Evolutionary conservation across 108 stramenopile species (phyloP).

Genomic region (Conticribra weissflogii): DNA sequence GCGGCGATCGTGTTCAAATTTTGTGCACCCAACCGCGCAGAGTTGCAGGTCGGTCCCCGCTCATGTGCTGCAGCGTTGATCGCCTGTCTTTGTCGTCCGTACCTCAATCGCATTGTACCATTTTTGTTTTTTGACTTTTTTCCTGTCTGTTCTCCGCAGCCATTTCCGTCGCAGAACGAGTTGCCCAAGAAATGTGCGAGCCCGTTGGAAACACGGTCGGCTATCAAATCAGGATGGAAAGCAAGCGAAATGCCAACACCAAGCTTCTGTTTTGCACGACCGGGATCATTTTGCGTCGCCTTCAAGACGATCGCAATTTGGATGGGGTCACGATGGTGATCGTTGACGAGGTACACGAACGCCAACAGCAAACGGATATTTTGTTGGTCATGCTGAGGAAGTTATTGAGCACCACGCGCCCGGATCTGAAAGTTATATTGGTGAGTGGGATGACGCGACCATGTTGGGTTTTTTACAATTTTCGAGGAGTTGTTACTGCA

Average conservation of each 20-base stretch:
- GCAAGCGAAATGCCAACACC: constrained; percentile 61
- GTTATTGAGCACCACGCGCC: constrained; percentile 61
- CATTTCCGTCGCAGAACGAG: constrained; percentile 76
- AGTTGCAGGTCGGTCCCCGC: no score
- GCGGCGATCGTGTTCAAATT: constrained; percentile 64
- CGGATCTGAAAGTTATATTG: constrained; percentile 75
- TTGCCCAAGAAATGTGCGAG: constrained; percentile 75
- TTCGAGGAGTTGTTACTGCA: not conserved
- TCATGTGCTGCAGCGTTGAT: no score
- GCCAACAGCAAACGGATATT: constrained; percentile 86
- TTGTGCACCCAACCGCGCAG: constrained; percentile 81
- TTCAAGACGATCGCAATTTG: constrained; percentile 89
- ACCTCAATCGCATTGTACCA: no score
- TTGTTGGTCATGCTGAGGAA: constrained; percentile 83
- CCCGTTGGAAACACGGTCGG: constrained; percentile 76
- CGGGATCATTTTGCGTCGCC: constrained; percentile 88
- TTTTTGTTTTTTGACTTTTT: no score
- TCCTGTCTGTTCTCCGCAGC: no score
- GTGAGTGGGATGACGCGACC: constrained; percentile 60
- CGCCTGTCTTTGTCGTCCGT: no score
- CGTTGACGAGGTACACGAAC: constrained; percentile 98
- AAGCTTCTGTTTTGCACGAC: constrained; percentile 95
- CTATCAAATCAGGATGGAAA: constrained; percentile 92
- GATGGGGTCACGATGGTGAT: constrained; percentile 85
- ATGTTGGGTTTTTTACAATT: not conserved